Base-by-base conservation (phyloP, 225 moss, liverwort and hornwort species). In the Bryum argenteum region DNA sequence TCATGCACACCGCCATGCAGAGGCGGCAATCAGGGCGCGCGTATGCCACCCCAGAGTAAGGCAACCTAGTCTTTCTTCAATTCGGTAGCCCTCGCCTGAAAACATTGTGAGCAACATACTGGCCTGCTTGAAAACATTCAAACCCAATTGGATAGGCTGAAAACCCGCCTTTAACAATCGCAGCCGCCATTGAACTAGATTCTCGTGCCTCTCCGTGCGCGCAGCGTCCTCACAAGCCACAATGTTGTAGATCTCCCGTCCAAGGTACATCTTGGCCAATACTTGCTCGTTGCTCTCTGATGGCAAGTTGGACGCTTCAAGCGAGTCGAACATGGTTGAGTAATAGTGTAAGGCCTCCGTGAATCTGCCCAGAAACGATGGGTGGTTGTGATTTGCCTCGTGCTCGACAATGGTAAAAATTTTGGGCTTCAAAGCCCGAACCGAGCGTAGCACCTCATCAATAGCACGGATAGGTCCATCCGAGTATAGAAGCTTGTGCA, bases 271-370 rank as follows among this genome's bases (percentile, higher is more conserved):
- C 81, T 89, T 87, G 15, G 79, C 91, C 10, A 89, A 54, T n/a
- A 74, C 41, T 72, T 85, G 82, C 37, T 88, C 80, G 54, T 64
- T 77, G 78, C 88, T 84, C 4, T 78, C 75, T 1, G 84, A 68
- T 10, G 81, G 85, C 38, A 75, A 65, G 74, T 75, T 78, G 76
- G 81, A 87, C 10, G 91, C 87, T 68, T 89, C 91, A 21, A 91
- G 79, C 3, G 91, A 91, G 58, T 91, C 91, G 66, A 91, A 91
- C 83, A 91, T 89, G 26, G 91, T 88, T 56, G 87, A 89, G 61
- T 91, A 91, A 37, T 89, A 89, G 54, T 89, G 88, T 15, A 91
- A 61, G 2, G 91, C 91, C 75, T 91, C 91, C 11, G 82, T 89
- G 69, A 91, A 91, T 58, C 91, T 68, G 52, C 74, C 66, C 16